These are phyloP conservation scores for Yarrowia hollandica DNA, from an alignment of 805 yeast genomes.

Conservation along the genomic window DNA sequence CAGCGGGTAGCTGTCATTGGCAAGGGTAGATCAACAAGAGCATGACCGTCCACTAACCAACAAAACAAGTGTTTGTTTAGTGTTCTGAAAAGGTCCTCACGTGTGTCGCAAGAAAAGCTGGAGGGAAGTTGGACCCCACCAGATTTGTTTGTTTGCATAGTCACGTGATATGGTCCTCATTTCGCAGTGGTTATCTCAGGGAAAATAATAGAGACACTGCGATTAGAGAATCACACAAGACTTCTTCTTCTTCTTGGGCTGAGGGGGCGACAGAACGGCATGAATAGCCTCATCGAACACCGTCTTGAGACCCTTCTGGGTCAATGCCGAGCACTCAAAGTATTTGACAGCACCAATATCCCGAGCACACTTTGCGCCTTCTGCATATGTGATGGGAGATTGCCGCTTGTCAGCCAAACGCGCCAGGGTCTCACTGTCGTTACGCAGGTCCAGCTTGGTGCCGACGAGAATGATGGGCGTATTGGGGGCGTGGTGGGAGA, in stretches of 20 bases:
- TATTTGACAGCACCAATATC: conserved; percentile 72
- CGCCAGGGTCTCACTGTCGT: conserved; percentile 72
- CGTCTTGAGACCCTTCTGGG: conserved; percentile 81
- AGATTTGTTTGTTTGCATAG: too few relatives aligned
- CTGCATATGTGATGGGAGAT: conserved; percentile 60
- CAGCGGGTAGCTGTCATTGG: background rate
- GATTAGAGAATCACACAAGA: conserved; percentile 51
- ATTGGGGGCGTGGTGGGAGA: conserved; percentile 76
- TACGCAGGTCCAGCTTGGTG: conserved; percentile 84
- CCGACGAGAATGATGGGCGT: conserved; percentile 74
- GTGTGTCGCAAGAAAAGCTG: background rate
- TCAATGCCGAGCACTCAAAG: conserved; percentile 87
- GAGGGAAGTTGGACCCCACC: background rate
- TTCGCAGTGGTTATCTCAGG: too few relatives aligned
- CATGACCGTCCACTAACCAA: too few relatives aligned
- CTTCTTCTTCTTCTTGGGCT: conserved; percentile 48
- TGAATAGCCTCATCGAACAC: conserved; percentile 82
- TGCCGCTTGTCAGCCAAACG: conserved; percentile 58
- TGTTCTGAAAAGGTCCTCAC: conserved; percentile 27
- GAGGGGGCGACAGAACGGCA: conserved; percentile 57
- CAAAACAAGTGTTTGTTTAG: conserved; percentile 12
- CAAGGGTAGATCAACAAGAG: too few relatives aligned
- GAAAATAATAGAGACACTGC: too few relatives aligned
- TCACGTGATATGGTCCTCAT: too few relatives aligned
- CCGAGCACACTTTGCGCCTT: conserved; percentile 66